Evolutionary conservation across 805 yeast genomes (phyloP).

Genomic region (Monosporozyma solicola): DNA sequence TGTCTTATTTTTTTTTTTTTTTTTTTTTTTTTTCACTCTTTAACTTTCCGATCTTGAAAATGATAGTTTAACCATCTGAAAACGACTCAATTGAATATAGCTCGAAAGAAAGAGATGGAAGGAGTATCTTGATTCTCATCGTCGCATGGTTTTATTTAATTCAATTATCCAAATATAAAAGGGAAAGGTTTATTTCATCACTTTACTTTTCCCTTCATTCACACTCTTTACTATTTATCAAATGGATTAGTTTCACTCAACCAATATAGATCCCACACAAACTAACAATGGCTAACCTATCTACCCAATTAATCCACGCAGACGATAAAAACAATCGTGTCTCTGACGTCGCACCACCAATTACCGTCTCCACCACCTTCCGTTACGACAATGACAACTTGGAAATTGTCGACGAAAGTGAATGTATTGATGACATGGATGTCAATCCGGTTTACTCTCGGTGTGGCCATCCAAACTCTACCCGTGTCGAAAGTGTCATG

Average conservation of each 20-base stretch:
- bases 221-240: not conserved
- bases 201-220: not conserved
- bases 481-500: slow-evolving; percentile 58
- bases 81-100: not conserved
- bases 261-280: not conserved
- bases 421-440: slow-evolving; percentile 27
- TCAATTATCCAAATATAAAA: not conserved
- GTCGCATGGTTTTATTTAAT: not conserved
- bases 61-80: not conserved
- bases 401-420: slow-evolving; percentile 35
- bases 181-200: too few species aligned
- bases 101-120: too few species aligned
- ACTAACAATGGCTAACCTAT: slow-evolving; percentile 23
- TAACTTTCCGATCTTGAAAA: not conserved
- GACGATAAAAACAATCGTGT: slow-evolving; percentile 53
- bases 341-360: slow-evolving; percentile 66
- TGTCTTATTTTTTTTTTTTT: not conserved
- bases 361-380: slow-evolving; percentile 73
- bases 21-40: not conserved
- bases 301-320: slow-evolving; percentile 59
- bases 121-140: too few species aligned
- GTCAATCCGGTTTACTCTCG: slow-evolving; percentile 56
- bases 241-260: not conserved
- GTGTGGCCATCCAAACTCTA: slow-evolving; percentile 61
- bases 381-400: slow-evolving; percentile 52